A percentile compares a stretch with the other conserved stretches of the same genome.
phyloP scores from a whole-genome alignment of 305 asterid genomes.

The Fraxinus dipetala region DNA sequence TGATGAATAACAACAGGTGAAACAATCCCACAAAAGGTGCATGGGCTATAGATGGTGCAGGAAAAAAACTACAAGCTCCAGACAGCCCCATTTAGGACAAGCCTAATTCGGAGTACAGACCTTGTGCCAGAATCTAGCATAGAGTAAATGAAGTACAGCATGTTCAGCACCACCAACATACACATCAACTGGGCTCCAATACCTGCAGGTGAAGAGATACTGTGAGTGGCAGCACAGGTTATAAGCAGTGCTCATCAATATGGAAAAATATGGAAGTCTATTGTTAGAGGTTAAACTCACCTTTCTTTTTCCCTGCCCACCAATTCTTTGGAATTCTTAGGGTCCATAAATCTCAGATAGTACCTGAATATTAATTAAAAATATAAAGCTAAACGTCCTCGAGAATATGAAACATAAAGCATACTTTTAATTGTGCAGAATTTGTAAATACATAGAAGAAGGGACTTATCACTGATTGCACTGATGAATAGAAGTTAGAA shows the following conservation, averaged over 20 bases:
- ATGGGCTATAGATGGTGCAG: neutral
- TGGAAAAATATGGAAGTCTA: conserved; percentile 10
- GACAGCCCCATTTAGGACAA: neutral
- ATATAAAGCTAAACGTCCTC: neutral
- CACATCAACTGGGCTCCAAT: conserved; percentile 99
- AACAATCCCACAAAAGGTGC: neutral
- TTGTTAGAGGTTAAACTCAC: conserved; percentile 41
- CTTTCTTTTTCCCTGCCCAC: conserved; percentile 83
- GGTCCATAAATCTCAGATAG: conserved; percentile 97
- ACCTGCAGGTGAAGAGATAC: conserved; percentile 44
- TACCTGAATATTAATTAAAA: conserved; percentile 54
- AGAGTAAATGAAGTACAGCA: conserved; percentile 99
- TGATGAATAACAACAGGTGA: neutral
- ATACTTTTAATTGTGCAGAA: neutral
- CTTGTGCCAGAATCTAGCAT: conserved; percentile 99
- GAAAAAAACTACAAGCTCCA: conserved; percentile 4
- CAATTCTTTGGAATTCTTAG: conserved; percentile 64
- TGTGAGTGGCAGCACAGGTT: conserved; percentile 14
- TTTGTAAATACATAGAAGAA: neutral
- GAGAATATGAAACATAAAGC: neutral
- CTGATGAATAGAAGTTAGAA: conserved; percentile 6
- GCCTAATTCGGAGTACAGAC: conserved; percentile 33
- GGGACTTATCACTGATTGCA: neutral
- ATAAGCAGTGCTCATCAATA: conserved; percentile 4
- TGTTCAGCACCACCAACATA: conserved; percentile 99